A percentile compares a stretch with the other conserved stretches of the same genome.
Conservation (phyloP, 352 stramenopile genomes). For the Stramenopiles sp. region DNA sequence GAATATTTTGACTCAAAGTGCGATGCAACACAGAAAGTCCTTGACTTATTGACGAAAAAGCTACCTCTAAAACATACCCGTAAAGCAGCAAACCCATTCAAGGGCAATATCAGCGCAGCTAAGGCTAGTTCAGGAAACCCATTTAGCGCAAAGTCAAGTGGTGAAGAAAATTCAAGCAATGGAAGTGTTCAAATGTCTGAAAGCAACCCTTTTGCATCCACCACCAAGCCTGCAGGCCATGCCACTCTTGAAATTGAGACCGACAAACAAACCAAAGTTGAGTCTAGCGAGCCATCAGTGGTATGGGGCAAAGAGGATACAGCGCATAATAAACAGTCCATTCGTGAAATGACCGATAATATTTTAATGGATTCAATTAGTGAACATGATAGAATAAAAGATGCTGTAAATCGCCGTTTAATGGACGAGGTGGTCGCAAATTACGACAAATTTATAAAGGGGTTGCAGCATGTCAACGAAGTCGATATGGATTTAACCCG, state of each 20-base stretch:
- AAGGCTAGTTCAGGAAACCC: neutral
- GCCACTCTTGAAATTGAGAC: neutral
- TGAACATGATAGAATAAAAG: slow-evolving; percentile 7
- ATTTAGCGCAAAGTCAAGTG: too few relatives aligned
- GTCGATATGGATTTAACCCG: slow-evolving; percentile 10
- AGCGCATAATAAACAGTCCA: neutral
- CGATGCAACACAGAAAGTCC: neutral
- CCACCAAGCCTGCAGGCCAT: neutral
- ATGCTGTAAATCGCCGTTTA: neutral
- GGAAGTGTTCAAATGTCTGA: neutral
- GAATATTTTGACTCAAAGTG: neutral
- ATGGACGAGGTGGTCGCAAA: neutral
- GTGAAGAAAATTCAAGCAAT: too few relatives aligned
- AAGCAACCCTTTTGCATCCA: neutral
- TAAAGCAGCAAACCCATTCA: neutral
- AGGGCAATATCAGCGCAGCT: too few relatives aligned
- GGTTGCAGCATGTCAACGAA: slow-evolving; percentile 8
- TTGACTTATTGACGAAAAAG: neutral
- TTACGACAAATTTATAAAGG: slow-evolving; percentile 10
- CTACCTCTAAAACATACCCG: neutral
- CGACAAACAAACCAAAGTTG: neutral
- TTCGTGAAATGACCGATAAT: slow-evolving; percentile 4
- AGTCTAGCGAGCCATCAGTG: neutral
- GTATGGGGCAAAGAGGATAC: neutral
- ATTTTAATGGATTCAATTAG: slow-evolving; percentile 5